phyloP scores from a whole-genome alignment of 768 basidiomycete species.

The Suillus americanus region DNA sequence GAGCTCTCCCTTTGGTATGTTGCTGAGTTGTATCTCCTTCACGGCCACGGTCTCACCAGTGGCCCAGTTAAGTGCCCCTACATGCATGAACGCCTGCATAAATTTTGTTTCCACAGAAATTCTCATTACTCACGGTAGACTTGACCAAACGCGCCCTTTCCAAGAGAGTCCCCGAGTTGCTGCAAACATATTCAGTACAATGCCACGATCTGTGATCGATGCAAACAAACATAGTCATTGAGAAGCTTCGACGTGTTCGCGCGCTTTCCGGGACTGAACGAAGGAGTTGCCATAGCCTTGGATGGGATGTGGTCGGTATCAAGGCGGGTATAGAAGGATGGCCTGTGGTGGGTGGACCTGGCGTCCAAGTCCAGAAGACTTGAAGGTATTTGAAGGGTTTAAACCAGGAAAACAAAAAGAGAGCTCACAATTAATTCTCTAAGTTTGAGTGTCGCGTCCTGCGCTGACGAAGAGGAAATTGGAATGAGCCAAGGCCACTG shows the following conservation, averaged over 20 bases:
- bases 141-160: constrained; percentile 96
- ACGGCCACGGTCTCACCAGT: constrained; percentile 98
- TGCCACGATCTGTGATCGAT: constrained; percentile 1
- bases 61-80: constrained; percentile 90
- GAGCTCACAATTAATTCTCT: constrained; percentile 13
- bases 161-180: constrained; percentile 97
- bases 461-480: constrained; percentile 34
- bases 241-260: constrained; percentile 51
- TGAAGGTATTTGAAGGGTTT: neutral
- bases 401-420: constrained; percentile 13
- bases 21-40: constrained; percentile 94
- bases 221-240: constrained; percentile 59
- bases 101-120: neutral
- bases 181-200: constrained; percentile 29
- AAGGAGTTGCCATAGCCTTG: constrained; percentile 22
- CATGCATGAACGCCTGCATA: constrained; percentile 9
- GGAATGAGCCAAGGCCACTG: constrained; percentile 14
- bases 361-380: constrained; percentile 2
- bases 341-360: neutral
- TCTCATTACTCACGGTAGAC: constrained; percentile 76
- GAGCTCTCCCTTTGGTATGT: constrained; percentile 90
- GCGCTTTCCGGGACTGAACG: constrained; percentile 23
- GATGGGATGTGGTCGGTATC: neutral
- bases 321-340: constrained; percentile 10
- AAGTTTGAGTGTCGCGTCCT: constrained; percentile 33